Base-by-base conservation (phyloP, 73 alveolate genomes). In the Paraurostyla sp. region DNA sequence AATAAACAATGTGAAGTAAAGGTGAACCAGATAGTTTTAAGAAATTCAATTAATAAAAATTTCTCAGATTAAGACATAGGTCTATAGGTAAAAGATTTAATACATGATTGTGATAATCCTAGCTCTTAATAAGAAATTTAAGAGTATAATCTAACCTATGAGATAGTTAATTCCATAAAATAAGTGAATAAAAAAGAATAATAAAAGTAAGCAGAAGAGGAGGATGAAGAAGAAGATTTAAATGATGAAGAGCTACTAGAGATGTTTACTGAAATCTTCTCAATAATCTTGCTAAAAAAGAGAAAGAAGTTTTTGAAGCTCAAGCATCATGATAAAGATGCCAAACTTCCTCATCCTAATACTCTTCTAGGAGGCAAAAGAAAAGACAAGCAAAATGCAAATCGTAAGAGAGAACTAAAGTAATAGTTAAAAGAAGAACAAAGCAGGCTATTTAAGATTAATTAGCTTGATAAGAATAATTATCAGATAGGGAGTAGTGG, bases 181-280 rank as follows among this genome's bases (percentile, higher is more conserved):
- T 29, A 27, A 62, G 51, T 35, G 3, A 4, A 25, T 20, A 18
- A 9, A 18, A 13, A 20, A 52, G 48, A 15, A 62, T 9, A 15
- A 62, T 4, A n/a, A 62, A 50, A 36, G 80, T 36, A 36, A 36
- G 45, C 78, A 9, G 63, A 51, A 42, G 18, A 3, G 29, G 89
- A 78, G 13, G 92, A 83, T 16, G 92, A 83, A 11, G 92, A 83
- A 1, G 91, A 81, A 9, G 92, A 83, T 22, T 27, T 63, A 7
- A 63, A 56, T 60, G 92, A 83, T 20, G 69, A 65, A 1, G 92
- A 83, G n/a, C 48, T 83, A 18, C 33, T 83, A 3, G 80, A 60
- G 9, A 83, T 83, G 85, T 83, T 83, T 29, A 83, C 92, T 27
- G 46, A 83, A 23, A 36, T 83, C 20, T 62, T 83, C 48, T 58